Evolutionary conservation across 176 grass and related monocot genomes (phyloP).

Genomic region (Cenchrus americanus): DNA sequence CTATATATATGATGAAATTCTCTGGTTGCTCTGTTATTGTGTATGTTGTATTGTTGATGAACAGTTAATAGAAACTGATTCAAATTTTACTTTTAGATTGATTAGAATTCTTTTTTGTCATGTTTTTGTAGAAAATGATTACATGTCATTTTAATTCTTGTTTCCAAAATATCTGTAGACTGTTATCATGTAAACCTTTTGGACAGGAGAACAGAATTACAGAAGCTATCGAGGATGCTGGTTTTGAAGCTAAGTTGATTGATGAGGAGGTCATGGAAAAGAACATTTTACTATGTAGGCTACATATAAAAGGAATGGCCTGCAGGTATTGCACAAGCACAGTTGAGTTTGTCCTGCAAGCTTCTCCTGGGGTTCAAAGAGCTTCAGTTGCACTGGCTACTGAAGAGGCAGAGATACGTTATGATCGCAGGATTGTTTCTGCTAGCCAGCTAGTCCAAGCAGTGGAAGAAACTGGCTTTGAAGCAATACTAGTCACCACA

Average conservation of each 20-base stretch:
- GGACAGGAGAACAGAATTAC: conserved; percentile 77
- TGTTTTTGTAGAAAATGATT: neutral
- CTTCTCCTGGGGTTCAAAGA: conserved; percentile 72
- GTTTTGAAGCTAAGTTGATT: conserved; percentile 73
- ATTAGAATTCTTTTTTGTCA: neutral
- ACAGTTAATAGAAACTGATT: neutral
- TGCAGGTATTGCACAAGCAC: conserved; percentile 80
- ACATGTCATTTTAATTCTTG: conserved; percentile 1
- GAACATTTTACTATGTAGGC: conserved; percentile 66
- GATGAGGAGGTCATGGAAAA: conserved; percentile 80
- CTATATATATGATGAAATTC: neutral
- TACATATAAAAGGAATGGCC: conserved; percentile 95
- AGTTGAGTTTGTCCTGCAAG: conserved; percentile 73
- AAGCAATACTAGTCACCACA: conserved; percentile 69
- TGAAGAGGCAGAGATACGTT: conserved; percentile 88
- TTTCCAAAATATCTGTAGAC: conserved; percentile 26
- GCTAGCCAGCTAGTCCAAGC: conserved; percentile 55
- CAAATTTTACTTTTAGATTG: neutral
- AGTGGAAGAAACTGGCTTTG: conserved; percentile 79
- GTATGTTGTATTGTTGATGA: neutral
- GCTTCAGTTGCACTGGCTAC: conserved; percentile 83
- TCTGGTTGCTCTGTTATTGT: neutral
- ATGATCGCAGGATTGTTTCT: conserved; percentile 62
- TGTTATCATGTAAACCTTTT: conserved; percentile 39
- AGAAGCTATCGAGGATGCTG: conserved; percentile 88